Evolutionary conservation across 208 protist species (phyloP).

Genomic region (Leishmania guyanensis): DNA sequence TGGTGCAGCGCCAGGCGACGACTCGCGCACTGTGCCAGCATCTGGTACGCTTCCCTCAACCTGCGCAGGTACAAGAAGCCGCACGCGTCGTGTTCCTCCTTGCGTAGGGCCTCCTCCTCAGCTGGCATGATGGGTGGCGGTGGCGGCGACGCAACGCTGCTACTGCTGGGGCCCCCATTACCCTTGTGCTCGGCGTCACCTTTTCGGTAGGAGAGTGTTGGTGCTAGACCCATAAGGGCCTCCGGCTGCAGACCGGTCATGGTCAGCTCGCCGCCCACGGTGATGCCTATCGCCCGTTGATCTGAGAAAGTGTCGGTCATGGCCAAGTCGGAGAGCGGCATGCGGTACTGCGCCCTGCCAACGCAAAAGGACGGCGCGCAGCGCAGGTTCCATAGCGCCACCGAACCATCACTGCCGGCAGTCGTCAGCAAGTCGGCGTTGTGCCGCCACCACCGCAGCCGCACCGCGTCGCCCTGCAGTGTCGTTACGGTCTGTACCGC

Average conservation of each 20-base stretch:
- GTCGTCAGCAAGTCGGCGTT: slow-evolving; percentile 78
- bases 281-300: slow-evolving; percentile 74
- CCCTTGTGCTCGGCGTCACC: slow-evolving; percentile 1
- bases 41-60: slow-evolving; percentile 57
- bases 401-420: slow-evolving; percentile 75
- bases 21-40: slow-evolving; percentile 62
- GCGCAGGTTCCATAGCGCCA: slow-evolving; percentile 82
- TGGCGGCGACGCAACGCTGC: neutral
- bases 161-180: neutral
- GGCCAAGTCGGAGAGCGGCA: slow-evolving; percentile 53
- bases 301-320: slow-evolving; percentile 65
- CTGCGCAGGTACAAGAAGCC: slow-evolving; percentile 68
- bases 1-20: slow-evolving; percentile 62
- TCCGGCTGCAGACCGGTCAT: slow-evolving; percentile 41
- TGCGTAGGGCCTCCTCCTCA: slow-evolving; percentile 29
- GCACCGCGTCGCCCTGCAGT: slow-evolving; percentile 72
- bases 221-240: slow-evolving; percentile 54
- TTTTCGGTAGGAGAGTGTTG: slow-evolving; percentile 13
- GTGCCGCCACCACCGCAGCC: slow-evolving; percentile 67
- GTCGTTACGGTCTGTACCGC: slow-evolving; percentile 65
- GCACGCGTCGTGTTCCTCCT: slow-evolving; percentile 48
- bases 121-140: slow-evolving; percentile 4
- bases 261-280: slow-evolving; percentile 52
- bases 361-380: slow-evolving; percentile 78
- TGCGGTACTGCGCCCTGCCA: slow-evolving; percentile 65